Evolutionary conservation across 169 alveolate genomes (phyloP), one percentile per base, ranked within the genome.

Genomic region (Eimeria sp.): DNA sequence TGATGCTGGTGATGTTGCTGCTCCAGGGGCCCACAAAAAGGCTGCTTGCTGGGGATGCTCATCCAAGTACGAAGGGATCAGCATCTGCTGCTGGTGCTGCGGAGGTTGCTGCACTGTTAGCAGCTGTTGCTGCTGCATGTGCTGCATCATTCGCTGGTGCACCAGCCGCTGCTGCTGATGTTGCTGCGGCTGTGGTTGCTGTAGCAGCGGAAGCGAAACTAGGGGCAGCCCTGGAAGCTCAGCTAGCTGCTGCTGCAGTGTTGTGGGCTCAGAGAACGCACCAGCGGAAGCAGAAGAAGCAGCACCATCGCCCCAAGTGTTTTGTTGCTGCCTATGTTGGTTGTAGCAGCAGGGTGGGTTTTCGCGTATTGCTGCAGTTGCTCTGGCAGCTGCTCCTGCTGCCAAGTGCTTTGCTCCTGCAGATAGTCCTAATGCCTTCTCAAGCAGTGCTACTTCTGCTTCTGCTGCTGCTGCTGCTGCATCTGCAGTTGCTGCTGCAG

Each of bases 1-100:
- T 45, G 61, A 58, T 76, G 61, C 87, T 76, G 87, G 65, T 76
- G 87, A 30, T 9, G 65, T 65, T 76, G 57, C 87, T 72, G 82
- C 18, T 61, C n/a, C 70, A 72, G 82, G 82, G 82, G 49, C 51
- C 49, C 13, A 14, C 5, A 14, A 14, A 3, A 22, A 25, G 30
- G 82, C 14, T 25, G 16, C 20, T 7, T 45, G 20, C 49, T 27
- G 51, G 4, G 45, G 49, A 4, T 25, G 14, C 22, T 20, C 51
- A n/a, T 3, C 20, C 6, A 72, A 27, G 30, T 45, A 5, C n/a
- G 22, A 10, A 72, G 49, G 1, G 4, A 20, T 13, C 13, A 20
- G 22, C n/a, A 30, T 27, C 49, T 72, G 82, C 20, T 20, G 11
- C 82, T 72, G 27, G 27, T 16, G 70, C 70, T 13, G 70, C 70